Conservation (phyloP, 2,329 filamentous ascomycete species). For the Cladorrhinum sp. region DNA sequence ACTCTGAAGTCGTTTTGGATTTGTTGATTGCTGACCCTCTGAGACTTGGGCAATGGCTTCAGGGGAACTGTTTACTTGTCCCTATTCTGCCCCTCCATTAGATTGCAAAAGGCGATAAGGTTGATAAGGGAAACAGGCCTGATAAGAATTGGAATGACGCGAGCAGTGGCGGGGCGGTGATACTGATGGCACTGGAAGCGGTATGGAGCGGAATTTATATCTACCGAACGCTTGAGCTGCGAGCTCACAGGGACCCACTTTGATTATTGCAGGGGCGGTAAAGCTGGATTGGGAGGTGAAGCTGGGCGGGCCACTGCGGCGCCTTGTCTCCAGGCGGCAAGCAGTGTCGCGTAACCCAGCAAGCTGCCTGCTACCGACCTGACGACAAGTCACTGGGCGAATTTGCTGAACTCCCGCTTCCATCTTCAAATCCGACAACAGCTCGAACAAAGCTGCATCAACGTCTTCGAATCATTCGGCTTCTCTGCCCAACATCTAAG, state of each 20-base stretch:
- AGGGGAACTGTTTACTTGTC: not conserved
- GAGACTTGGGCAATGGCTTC: not conserved
- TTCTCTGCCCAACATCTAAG: not conserved
- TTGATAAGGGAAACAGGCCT: not conserved
- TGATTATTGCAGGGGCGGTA: constrained; percentile 28
- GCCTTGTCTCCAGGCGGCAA: constrained; percentile 28
- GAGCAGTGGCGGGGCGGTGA: not conserved
- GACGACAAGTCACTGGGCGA: constrained; percentile 9
- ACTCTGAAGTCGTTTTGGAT: not conserved
- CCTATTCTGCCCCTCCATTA: not conserved
- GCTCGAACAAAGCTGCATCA: not conserved
- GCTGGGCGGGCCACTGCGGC: constrained; percentile 8
- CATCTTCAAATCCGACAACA: constrained; percentile 11
- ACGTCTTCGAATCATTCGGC: not conserved
- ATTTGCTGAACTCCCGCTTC: constrained; percentile 20
- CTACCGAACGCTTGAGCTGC: constrained; percentile 8
- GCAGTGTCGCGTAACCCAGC: constrained; percentile 42
- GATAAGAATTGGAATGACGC: not conserved
- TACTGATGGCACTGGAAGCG: no score
- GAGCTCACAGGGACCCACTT: not conserved
- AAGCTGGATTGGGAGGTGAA: constrained; percentile 25
- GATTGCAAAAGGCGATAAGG: no score
- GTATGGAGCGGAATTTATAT: constrained; percentile 24
- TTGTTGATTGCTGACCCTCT: not conserved
- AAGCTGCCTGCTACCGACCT: constrained; percentile 25